A percentile compares a stretch with the other conserved stretches of the same genome.
Conservation (phyloP, 306 rosid species). For the Cyclanthera cordifolia region DNA sequence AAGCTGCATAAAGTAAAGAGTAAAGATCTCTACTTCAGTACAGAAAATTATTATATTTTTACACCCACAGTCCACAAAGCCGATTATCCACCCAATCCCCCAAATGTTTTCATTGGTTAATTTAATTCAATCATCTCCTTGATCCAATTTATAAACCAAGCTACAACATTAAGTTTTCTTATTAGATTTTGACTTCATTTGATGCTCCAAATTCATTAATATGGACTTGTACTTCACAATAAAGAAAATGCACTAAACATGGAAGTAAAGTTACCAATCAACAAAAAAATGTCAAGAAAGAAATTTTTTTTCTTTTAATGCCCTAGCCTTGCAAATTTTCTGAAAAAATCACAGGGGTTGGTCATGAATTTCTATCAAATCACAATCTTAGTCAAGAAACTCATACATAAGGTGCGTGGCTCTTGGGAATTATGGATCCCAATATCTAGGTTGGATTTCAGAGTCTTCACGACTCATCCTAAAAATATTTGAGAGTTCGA, state of each 20-base stretch:
- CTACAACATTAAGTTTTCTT: background rate
- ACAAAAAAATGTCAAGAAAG: background rate
- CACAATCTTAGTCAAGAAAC: conserved; percentile 2
- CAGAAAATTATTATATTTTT: background rate
- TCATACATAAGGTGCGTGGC: background rate
- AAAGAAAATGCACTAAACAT: conserved; percentile 3
- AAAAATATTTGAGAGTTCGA: background rate
- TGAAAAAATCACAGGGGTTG: background rate
- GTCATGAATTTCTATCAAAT: background rate
- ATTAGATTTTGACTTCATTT: background rate
- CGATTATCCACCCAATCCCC: background rate
- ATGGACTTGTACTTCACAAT: background rate
- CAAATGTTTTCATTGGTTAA: background rate
- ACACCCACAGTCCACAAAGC: background rate
- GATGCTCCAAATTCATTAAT: background rate
- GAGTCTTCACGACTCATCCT: background rate
- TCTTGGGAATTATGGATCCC: background rate
- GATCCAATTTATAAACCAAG: background rate
- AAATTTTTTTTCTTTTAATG: background rate
- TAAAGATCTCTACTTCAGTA: conserved; percentile 24
- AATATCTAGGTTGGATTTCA: background rate
- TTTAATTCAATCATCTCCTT: background rate
- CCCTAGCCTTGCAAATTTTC: background rate
- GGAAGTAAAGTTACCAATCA: background rate
- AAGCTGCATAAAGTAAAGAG: conserved; percentile 55